These are phyloP conservation scores for Nemania abortiva DNA, from an alignment of 2,329 filamentous ascomycete species.

Conservation along the genomic window DNA sequence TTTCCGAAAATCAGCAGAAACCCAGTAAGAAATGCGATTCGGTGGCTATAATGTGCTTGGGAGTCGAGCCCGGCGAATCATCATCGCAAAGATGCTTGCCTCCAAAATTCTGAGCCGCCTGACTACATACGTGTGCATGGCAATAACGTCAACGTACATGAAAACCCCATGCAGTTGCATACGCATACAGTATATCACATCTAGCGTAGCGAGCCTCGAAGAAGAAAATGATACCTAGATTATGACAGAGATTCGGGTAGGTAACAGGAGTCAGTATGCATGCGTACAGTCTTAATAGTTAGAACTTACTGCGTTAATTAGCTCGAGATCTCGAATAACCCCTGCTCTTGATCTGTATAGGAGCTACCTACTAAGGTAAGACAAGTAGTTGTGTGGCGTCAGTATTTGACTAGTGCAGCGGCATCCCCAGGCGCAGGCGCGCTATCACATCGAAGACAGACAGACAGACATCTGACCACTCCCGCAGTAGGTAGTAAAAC, in stretches of 20 bases:
- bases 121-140: background rate
- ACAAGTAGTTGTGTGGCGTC: constrained; percentile 12
- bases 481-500: constrained; percentile 27
- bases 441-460: background rate
- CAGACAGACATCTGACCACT: constrained; percentile 11
- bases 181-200: background rate
- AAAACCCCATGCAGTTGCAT: background rate
- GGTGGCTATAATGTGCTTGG: background rate
- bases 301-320: constrained; percentile 19
- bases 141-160: background rate
- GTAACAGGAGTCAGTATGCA: background rate
- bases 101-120: background rate
- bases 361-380: background rate
- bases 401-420: constrained; percentile 20
- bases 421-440: constrained; percentile 16
- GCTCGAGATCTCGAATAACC: constrained; percentile 8
- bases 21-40: constrained; percentile 4
- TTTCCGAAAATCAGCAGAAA: constrained; percentile 2
- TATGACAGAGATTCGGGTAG: background rate
- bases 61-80: constrained; percentile 9
- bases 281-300: background rate
- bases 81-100: background rate
- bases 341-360: constrained; percentile 11
- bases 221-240: constrained; percentile 13
- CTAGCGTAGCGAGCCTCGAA: constrained; percentile 9